Percentiles rank a stretch among this genome's conserved stretches.
Evolutionary conservation across 768 basidiomycete species (phyloP).

Genomic region (Amanita thiersii): DNA sequence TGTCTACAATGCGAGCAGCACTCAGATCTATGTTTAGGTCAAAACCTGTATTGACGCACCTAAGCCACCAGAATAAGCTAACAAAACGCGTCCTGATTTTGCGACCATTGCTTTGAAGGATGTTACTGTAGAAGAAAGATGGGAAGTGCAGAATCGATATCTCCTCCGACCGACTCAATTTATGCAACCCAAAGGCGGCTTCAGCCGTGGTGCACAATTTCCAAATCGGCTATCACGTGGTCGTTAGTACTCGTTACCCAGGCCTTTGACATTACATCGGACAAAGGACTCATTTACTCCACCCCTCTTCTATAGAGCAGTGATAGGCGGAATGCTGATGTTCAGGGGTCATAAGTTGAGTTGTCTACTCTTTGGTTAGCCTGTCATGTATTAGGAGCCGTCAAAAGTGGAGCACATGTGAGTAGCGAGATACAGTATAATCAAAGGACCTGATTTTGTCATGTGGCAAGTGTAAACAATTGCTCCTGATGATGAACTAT

Average conservation of each 20-base stretch:
- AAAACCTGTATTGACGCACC: constrained; percentile 43
- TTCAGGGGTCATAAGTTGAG: too few relatives aligned
- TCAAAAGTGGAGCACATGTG: too few relatives aligned
- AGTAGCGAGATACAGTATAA: too few relatives aligned
- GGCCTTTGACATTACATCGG: too few relatives aligned
- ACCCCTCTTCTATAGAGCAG: too few relatives aligned
- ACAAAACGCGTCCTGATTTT: constrained; percentile 76
- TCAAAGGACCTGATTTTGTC: too few relatives aligned
- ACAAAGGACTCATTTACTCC: too few relatives aligned
- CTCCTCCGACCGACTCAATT: neutral
- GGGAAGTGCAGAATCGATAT: neutral
- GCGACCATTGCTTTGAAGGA: constrained; percentile 33
- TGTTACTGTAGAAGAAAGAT: neutral
- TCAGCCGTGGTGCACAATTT: constrained; percentile 4
- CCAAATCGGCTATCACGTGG: neutral
- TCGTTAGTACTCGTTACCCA: neutral
- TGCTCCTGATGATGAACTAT: too few relatives aligned
- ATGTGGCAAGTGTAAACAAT: too few relatives aligned
- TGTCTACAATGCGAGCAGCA: constrained; percentile 48
- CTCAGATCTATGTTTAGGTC: constrained; percentile 9
- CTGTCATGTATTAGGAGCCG: too few relatives aligned
- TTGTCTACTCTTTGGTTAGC: too few relatives aligned
- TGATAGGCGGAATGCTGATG: too few relatives aligned
- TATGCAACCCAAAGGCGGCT: neutral
- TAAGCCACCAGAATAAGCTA: constrained; percentile 97